Evolutionary conservation across 768 basidiomycete genomes (phyloP).

Genomic region (Myochromella boudieri): DNA sequence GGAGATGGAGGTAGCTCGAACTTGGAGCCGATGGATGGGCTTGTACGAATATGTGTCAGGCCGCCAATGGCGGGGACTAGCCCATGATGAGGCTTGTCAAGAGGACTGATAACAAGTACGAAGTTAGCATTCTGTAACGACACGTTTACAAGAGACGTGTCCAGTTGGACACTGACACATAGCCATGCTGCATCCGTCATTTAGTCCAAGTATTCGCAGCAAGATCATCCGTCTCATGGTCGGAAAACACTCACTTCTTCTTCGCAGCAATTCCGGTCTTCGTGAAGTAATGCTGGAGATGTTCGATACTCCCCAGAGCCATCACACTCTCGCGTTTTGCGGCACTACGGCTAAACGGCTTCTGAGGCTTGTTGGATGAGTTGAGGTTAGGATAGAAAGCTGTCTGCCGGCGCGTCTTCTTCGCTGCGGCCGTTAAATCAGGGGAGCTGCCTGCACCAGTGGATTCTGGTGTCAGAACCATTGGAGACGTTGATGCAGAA

Average conservation of each 20-base stretch:
- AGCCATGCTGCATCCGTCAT: no score
- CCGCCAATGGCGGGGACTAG: conserved; percentile 80
- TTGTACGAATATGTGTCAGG: conserved; percentile 41
- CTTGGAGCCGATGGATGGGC: conserved; percentile 42
- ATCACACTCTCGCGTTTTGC: conserved; percentile 93
- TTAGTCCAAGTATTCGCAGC: neutral
- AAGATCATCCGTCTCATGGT: neutral
- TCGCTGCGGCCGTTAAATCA: conserved; percentile 27
- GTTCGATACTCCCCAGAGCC: conserved; percentile 93
- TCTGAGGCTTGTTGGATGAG: conserved; percentile 68
- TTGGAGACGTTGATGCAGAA: conserved; percentile 49
- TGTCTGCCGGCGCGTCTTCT: conserved; percentile 63
- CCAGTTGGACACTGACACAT: no score
- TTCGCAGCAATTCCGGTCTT: conserved; percentile 79
- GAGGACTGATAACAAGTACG: conserved; percentile 24
- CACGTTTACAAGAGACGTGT: neutral
- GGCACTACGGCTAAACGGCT: conserved; percentile 87
- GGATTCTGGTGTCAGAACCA: conserved; percentile 61
- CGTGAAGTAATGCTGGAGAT: conserved; percentile 93
- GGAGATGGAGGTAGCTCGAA: conserved; percentile 76
- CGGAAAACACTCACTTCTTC: conserved; percentile 55
- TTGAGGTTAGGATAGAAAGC: conserved; percentile 80
- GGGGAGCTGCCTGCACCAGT: conserved; percentile 40
- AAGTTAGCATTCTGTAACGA: conserved; percentile 9
- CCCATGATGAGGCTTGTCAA: conserved; percentile 55